Percentiles rank a stretch among this genome's conserved stretches.
Evolutionary conservation across 2,329 filamentous ascomycete genomes (phyloP).

Genomic region (Exophiala phaeomuriformis): DNA sequence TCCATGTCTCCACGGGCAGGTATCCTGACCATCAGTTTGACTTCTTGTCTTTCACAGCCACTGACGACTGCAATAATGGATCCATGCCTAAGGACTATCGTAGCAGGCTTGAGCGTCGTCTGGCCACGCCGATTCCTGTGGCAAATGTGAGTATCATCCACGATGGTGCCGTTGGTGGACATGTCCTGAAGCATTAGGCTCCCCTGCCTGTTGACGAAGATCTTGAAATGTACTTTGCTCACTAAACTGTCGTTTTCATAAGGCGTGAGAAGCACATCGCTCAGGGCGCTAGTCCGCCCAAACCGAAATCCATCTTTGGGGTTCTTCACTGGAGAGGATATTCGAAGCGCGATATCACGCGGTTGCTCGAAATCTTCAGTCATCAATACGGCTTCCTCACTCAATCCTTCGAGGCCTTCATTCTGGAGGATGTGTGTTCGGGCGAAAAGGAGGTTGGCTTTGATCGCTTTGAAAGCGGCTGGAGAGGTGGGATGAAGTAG

Average conservation of each 20-base stretch:
- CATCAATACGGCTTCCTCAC: conserved; percentile 36
- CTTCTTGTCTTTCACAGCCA: conserved; percentile 49
- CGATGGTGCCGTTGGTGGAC: conserved; percentile 91
- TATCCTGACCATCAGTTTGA: conserved; percentile 79
- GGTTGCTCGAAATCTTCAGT: conserved; percentile 27
- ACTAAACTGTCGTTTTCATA: conserved; percentile 64
- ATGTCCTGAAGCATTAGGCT: conserved; percentile 87
- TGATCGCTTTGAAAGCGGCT: conserved; percentile 64
- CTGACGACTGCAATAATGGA: conserved; percentile 62
- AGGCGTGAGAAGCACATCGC: conserved; percentile 65
- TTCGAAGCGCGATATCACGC: conserved; percentile 66
- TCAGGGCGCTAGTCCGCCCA: conserved; percentile 64
- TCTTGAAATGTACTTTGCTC: conserved; percentile 93
- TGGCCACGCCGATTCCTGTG: conserved; percentile 30
- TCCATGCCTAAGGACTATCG: conserved; percentile 63
- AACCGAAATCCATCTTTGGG: conserved; percentile 72
- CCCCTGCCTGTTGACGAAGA: conserved; percentile 79
- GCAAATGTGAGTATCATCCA: conserved; percentile 63
- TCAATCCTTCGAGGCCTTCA: conserved; percentile 35
- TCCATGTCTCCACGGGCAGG: conserved; percentile 66
- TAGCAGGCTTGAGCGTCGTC: conserved; percentile 31
- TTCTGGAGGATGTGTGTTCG: conserved; percentile 57
- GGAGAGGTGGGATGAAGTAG: conserved; percentile 73
- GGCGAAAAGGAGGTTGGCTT: conserved; percentile 44
- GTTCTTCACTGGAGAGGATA: conserved; percentile 66